Evolutionary conservation across 495 filamentous ascomycete genomes (phyloP).

Genomic region (Zalerion maritima): DNA sequence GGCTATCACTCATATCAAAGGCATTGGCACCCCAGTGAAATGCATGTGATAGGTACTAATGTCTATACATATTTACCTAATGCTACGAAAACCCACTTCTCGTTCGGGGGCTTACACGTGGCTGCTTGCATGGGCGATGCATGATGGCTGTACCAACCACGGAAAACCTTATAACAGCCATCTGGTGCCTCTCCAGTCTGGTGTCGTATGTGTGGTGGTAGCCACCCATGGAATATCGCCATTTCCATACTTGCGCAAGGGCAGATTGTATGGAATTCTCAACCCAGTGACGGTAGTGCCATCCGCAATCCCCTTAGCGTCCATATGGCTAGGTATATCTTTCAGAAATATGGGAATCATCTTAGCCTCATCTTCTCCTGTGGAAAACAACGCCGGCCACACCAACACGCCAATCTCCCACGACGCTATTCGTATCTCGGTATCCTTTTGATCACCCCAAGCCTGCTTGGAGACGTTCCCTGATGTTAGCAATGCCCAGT

Average conservation of each 20-base stretch:
- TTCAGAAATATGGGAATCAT: constrained; percentile 59
- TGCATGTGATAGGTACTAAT: no score
- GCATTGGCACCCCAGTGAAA: no score
- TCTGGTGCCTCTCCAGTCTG: constrained; percentile 63
- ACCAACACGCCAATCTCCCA: constrained; percentile 80
- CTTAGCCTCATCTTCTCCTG: constrained; percentile 20
- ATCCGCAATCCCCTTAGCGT: constrained; percentile 2
- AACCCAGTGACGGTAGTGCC: constrained; percentile 40
- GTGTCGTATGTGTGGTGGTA: constrained; percentile 41
- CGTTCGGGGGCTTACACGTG: no score
- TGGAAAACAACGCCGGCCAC: constrained; percentile 63
- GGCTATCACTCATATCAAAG: no score
- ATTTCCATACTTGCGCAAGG: constrained; percentile 46
- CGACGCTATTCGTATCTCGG: constrained; percentile 55
- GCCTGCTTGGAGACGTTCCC: constrained; percentile 84
- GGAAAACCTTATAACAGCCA: no score
- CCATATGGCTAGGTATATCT: constrained; percentile 29
- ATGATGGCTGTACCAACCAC: not conserved
- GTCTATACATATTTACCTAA: no score
- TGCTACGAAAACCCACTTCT: no score
- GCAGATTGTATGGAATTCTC: constrained; percentile 74
- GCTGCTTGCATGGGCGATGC: no score
- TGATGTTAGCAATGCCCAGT: constrained; percentile 78
- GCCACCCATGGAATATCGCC: constrained; percentile 70
- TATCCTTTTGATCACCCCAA: constrained; percentile 54